Percentiles rank a stretch among this genome's conserved stretches.
These are phyloP conservation scores for Ogataea methylovora DNA, from an alignment of 805 yeast genomes.

Conservation along the genomic window DNA sequence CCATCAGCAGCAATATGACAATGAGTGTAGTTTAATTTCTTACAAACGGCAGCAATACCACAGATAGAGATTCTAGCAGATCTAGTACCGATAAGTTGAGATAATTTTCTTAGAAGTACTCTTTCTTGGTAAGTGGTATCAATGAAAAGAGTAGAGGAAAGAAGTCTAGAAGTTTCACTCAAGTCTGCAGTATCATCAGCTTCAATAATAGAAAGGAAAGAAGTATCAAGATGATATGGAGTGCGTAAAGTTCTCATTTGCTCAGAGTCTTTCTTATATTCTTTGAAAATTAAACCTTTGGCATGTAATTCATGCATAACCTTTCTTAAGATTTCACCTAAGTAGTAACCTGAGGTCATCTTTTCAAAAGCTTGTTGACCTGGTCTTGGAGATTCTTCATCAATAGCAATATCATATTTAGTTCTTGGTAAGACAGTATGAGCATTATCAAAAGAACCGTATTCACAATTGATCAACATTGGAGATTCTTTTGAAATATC, in stretches of 20 bases:
- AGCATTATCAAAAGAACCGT: conserved; percentile 96
- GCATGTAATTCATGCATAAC: conserved; percentile 66
- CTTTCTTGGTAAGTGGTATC: conserved; percentile 76
- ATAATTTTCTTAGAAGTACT: conserved; percentile 68
- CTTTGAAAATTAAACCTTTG: conserved; percentile 60
- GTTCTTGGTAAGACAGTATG: conserved; percentile 86
- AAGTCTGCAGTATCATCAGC: conserved; percentile 86
- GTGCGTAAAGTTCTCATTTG: conserved; percentile 55
- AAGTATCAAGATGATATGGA: conserved; percentile 79
- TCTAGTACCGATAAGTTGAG: conserved; percentile 88
- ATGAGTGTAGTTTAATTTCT: conserved; percentile 72
- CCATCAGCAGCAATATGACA: conserved; percentile 98
- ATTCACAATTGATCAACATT: conserved; percentile 98
- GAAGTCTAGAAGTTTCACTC: conserved; percentile 64
- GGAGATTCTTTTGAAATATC: conserved; percentile 64
- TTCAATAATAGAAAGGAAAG: conserved; percentile 81
- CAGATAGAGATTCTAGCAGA: conserved; percentile 91
- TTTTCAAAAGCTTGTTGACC: conserved; percentile 96
- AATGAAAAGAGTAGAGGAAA: conserved; percentile 51
- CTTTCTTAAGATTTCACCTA: conserved; percentile 88
- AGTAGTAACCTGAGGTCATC: conserved; percentile 95
- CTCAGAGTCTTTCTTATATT: conserved; percentile 35
- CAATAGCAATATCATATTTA: conserved; percentile 75
- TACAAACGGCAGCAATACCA: conserved; percentile 94
- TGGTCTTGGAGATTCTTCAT: conserved; percentile 90